Conservation (phyloP, 306 rosid species). For the Acacia crassicarpa region DNA sequence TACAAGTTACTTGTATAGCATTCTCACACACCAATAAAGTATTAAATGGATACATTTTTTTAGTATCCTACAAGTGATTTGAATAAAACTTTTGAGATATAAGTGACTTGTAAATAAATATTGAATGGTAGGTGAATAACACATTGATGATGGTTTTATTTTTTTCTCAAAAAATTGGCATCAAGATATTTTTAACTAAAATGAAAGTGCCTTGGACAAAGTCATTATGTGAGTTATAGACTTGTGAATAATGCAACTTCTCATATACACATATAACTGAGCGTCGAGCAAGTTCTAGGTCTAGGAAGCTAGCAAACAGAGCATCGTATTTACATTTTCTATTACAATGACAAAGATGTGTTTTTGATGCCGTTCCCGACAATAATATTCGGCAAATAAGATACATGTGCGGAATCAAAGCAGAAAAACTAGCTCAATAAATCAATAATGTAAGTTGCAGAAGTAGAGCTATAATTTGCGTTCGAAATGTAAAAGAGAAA, state of each 20-base stretch:
- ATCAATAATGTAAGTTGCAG: background rate
- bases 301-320: background rate
- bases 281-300: background rate
- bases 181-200: background rate
- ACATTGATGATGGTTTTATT: background rate
- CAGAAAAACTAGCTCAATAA: background rate
- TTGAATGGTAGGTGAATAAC: background rate
- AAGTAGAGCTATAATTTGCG: background rate
- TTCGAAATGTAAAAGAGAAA: constrained; percentile 16
- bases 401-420: background rate
- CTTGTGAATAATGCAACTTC: background rate
- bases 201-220: background rate
- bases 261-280: background rate
- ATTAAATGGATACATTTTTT: no score
- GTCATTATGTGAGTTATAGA: background rate
- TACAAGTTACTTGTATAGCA: no score
- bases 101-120: no score
- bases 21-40: no score
- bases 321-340: background rate
- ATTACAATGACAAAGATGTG: background rate
- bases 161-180: background rate
- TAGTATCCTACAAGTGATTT: no score
- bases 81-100: no score
- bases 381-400: background rate
- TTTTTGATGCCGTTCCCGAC: background rate